phyloP scores from a whole-genome alignment of 106 monocot species.

The Narthecium ossifragum region DNA sequence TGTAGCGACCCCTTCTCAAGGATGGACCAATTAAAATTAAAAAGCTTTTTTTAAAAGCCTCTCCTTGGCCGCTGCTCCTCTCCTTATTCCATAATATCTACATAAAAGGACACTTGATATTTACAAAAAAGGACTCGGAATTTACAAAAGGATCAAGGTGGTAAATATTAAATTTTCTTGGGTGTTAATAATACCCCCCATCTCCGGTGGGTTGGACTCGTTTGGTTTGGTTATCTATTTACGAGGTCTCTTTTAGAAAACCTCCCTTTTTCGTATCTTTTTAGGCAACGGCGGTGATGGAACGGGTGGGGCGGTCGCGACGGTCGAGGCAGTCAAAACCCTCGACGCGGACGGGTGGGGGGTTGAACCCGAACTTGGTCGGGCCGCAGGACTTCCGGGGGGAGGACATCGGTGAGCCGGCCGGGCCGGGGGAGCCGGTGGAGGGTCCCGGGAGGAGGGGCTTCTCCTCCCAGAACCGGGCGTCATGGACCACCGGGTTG shows the following conservation, averaged over 20 bases:
- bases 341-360: conserved; percentile 25
- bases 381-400: conserved; percentile 10
- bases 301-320: conserved; percentile 7
- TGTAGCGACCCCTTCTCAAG: no score
- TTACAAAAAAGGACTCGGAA: not conserved
- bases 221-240: not conserved
- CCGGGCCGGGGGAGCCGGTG: not conserved
- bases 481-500: conserved; percentile 22
- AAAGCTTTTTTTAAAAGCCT: no score
- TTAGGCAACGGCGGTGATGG: conserved; percentile 25
- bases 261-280: not conserved
- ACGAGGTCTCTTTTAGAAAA: no score
- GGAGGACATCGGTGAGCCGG: conserved; percentile 6
- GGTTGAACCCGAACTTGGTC: conserved; percentile 17
- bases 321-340: conserved; percentile 31
- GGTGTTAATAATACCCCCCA: no score
- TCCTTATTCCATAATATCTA: not conserved
- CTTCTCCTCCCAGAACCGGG: conserved; percentile 19
- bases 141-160: no score
- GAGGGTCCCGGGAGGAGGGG: not conserved
- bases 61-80: no score
- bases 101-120: not conserved
- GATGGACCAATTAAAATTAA: no score
- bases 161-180: no score
- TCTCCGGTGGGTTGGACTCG: no score